Conservation (phyloP, 768 basidiomycete species). For the Porphyrellus cyaneotinctus region DNA sequence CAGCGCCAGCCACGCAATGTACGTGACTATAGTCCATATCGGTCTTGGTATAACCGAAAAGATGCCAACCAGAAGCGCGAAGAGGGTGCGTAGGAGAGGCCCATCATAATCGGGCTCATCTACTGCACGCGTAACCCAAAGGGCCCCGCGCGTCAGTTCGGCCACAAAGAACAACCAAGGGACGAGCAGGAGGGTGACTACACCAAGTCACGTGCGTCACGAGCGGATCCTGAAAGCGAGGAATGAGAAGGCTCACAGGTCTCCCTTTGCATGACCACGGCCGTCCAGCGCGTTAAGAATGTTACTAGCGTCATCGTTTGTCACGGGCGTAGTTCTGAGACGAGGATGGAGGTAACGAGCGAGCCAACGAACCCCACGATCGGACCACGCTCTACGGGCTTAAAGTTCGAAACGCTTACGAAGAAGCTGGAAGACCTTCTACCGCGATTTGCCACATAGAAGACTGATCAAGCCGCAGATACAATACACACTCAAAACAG, state of each 20-base stretch:
- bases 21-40: neutral
- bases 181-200: slow-evolving; percentile 10
- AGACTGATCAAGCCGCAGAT: neutral
- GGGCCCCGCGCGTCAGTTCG: neutral
- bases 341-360: neutral
- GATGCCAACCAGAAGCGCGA: neutral
- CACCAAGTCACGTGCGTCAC: neutral
- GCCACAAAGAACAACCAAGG: slow-evolving; percentile 12
- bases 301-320: no score
- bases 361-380: neutral
- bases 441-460: neutral
- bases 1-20: neutral
- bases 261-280: neutral
- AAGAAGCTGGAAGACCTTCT: slow-evolving; percentile 7
- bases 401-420: neutral
- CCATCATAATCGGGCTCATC: neutral
- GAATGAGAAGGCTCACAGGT: neutral
- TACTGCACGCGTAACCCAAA: slow-evolving; percentile 1
- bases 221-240: neutral
- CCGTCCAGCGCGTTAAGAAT: no score
- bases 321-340: neutral
- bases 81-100: neutral
- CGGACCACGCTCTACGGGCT: neutral
- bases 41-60: slow-evolving; percentile 4
- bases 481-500: neutral